Base-by-base conservation (phyloP, 2,329 filamentous ascomycete genomes). In the Curvularia sp. region DNA sequence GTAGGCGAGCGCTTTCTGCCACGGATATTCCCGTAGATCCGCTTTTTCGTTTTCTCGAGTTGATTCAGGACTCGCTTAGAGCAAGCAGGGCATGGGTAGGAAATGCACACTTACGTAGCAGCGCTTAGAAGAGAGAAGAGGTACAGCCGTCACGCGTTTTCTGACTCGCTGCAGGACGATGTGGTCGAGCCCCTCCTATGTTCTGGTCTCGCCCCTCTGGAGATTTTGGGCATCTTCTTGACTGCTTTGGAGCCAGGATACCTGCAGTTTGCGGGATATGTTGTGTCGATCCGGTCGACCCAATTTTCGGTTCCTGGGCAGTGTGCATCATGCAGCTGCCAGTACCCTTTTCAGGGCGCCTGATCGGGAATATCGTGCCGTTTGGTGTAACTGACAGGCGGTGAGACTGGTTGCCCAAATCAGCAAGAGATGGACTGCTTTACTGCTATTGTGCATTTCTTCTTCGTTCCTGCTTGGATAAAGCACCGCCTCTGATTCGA, bases 31-130 rank as follows among this genome's bases (percentile, higher is more conserved):
- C 5, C 15, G 35, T 7, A 18, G 13, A 33, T 52, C 62, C 60
- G 48, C 44, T 55, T 63, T 56, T 46, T 63, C 60, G 30, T 43
- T 50, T 60, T 58, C 41, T 57, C 52, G 10, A 44, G 10, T 46
- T 41, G 38, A 6, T 18, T n/a, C 7, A 12, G 5, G 13, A 35
- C 33, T 15, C 33, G 33, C 33, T 15, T 5, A 35, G 33, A 28
- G 13, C 6, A 28, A 28, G 15, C 24, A 44, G 13, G 6, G 5
- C 18, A 3, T 18, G n/a, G 15, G 3, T 38, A 4, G 6, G 6
- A 18, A 38, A 38, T 4, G 4, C 30, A 31, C 10, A 12, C 10
- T 31, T 31, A n/a, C 33, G 4, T 15, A 15, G 13, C 24, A 28
- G 3, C 15, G 42, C 49, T 35, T 48, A 30, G 22, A 24, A 24